These are phyloP conservation scores for Geotrichum histeridarum DNA, from an alignment of 1,139 yeast species.

Conservation along the genomic window DNA sequence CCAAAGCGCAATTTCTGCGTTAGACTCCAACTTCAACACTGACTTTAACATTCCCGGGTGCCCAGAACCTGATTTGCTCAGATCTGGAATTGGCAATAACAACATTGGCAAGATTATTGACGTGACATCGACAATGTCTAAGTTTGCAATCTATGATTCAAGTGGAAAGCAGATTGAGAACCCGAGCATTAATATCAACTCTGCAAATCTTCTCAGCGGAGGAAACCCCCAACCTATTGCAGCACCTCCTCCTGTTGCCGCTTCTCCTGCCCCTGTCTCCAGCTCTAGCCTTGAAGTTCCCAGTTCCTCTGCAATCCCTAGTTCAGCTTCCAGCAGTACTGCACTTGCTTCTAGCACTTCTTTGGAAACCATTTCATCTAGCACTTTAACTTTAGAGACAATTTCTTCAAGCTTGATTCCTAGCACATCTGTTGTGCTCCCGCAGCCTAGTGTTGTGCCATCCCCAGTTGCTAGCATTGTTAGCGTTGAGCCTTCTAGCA, in stretches of 20 bases:
- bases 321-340: too few species aligned
- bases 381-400: too few species aligned
- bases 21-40: constrained; percentile 38
- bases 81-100: constrained; percentile 49
- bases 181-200: constrained; percentile 36
- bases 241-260: constrained; percentile 23
- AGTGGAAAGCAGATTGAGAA: constrained; percentile 50
- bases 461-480: too few species aligned
- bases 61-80: constrained; percentile 42
- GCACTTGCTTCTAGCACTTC: too few species aligned
- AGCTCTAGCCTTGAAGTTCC: not conserved
- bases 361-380: too few species aligned
- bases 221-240: too few species aligned
- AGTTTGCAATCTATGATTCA: constrained; percentile 46
- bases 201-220: constrained; percentile 23
- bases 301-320: too few species aligned
- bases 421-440: too few species aligned
- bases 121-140: constrained; percentile 40
- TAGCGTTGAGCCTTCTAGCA: too few species aligned
- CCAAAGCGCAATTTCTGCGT: constrained; percentile 39
- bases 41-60: constrained; percentile 39
- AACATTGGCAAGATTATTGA: constrained; percentile 48
- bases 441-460: too few species aligned
- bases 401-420: too few species aligned
- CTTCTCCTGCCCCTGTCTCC: constrained; percentile 14